phyloP scores from a whole-genome alignment of 371 early-diverging fungal genomes.

The Mortierella sp. region DNA sequence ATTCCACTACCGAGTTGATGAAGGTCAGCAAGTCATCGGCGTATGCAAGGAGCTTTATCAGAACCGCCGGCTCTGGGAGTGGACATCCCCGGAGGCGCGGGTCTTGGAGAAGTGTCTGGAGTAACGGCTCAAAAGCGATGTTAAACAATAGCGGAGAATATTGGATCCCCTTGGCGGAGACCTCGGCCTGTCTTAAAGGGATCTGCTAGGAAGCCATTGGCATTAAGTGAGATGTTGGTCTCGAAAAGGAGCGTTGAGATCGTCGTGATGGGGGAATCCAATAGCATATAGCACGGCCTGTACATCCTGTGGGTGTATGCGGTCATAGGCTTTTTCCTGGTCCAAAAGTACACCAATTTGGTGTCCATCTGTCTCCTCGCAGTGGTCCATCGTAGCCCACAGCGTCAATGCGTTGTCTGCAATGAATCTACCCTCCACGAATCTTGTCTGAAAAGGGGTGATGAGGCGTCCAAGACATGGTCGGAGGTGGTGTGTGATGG shows the following conservation, averaged over 20 bases:
- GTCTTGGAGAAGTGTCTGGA: constrained; percentile 9
- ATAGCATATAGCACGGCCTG: background rate
- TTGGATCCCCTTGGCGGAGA: constrained; percentile 6
- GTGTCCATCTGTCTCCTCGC: background rate
- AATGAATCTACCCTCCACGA: constrained; percentile 8
- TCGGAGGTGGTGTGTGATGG: background rate
- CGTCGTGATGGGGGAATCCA: background rate
- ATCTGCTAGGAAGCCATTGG: constrained; percentile 12
- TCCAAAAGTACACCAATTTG: constrained; percentile 5
- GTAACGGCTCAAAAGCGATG: constrained; percentile 29
- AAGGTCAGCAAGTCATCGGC: too few relatives aligned
- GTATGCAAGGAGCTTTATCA: background rate
- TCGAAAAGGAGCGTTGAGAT: background rate
- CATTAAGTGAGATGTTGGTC: constrained; percentile 12
- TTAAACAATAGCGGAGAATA: constrained; percentile 15
- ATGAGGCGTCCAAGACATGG: background rate
- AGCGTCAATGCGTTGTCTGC: constrained; percentile 14
- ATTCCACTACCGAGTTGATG: too few relatives aligned
- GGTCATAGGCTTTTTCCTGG: constrained; percentile 23
- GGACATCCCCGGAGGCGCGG: background rate
- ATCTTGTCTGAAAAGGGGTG: constrained; percentile 9
- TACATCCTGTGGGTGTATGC: constrained; percentile 8
- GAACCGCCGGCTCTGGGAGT: background rate
- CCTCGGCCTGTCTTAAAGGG: constrained; percentile 2
- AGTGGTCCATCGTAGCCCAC: background rate